Evolutionary conservation across 2,329 filamentous ascomycete genomes (phyloP).

Genomic region (Penicillium occitanis): DNA sequence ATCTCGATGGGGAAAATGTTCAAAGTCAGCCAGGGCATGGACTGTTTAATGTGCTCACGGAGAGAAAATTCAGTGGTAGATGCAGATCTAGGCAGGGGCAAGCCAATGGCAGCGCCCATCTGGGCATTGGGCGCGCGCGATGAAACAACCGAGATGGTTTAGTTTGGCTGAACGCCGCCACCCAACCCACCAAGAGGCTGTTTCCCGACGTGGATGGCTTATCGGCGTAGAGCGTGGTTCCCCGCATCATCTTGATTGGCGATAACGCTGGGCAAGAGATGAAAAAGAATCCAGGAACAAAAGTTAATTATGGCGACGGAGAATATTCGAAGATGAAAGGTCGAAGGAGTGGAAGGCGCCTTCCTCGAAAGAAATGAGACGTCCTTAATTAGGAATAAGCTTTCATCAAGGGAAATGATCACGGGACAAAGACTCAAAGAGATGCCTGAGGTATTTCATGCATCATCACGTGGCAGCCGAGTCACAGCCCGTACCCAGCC

Average conservation of each 20-base stretch:
- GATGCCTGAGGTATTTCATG: background rate
- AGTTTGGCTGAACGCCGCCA: slow-evolving; percentile 1
- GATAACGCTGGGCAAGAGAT: background rate
- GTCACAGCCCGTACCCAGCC: background rate
- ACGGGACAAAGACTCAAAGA: background rate
- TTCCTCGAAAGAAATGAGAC: background rate
- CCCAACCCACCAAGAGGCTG: background rate
- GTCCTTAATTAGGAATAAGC: background rate
- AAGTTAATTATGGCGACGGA: background rate
- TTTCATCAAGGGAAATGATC: background rate
- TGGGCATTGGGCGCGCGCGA: background rate
- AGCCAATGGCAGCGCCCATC: background rate
- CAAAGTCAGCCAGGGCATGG: slow-evolving; percentile 5
- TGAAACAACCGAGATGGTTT: slow-evolving; percentile 4
- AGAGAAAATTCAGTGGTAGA: background rate
- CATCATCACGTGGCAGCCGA: background rate
- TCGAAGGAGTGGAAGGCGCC: background rate
- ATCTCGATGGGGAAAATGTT: background rate
- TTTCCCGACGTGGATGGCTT: background rate
- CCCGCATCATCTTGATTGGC: slow-evolving; percentile 1
- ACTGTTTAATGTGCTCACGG: slow-evolving; percentile 2
- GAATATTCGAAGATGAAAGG: background rate
- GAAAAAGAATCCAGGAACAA: background rate
- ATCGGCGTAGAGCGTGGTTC: background rate
- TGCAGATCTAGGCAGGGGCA: slow-evolving; percentile 13